phyloP scores from a whole-genome alignment of 78 protist species.

The Speleostelium caveatum region DNA sequence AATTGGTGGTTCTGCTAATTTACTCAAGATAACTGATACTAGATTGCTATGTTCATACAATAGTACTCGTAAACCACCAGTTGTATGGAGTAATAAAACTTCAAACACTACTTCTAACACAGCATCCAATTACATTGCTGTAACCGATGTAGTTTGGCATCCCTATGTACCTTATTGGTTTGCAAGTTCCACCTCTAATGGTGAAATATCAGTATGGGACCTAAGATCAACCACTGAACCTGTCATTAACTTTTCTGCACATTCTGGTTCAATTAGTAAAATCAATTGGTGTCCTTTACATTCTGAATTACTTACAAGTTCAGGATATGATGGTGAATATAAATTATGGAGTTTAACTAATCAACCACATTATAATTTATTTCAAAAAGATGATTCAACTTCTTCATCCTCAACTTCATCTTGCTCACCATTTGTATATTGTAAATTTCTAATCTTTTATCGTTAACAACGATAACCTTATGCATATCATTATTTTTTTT shows the following conservation, averaged over 20 bases:
- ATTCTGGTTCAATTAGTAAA: conserved; percentile 26
- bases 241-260: conserved; percentile 26
- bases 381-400: conserved; percentile 28
- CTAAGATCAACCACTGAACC: conserved; percentile 46
- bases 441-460: too few species aligned
- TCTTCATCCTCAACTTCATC: background rate
- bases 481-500: too few species aligned
- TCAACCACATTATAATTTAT: conserved; percentile 61
- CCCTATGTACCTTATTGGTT: conserved; percentile 76
- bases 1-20: conserved; percentile 19
- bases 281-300: conserved; percentile 69
- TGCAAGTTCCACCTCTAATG: conserved; percentile 30
- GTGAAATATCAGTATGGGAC: conserved; percentile 53
- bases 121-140: background rate
- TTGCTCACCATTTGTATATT: conserved; percentile 42
- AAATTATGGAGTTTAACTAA: conserved; percentile 47
- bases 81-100: conserved; percentile 24
- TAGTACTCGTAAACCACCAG: conserved; percentile 20
- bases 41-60: conserved; percentile 16
- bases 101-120: background rate
- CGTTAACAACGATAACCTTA: too few species aligned
- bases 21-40: conserved; percentile 37
- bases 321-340: conserved; percentile 37
- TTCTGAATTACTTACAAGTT: conserved; percentile 40
- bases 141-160: conserved; percentile 59